phyloP scores from a whole-genome alignment of 345 rosid species.

The Psidium friedrichsthalianum region DNA sequence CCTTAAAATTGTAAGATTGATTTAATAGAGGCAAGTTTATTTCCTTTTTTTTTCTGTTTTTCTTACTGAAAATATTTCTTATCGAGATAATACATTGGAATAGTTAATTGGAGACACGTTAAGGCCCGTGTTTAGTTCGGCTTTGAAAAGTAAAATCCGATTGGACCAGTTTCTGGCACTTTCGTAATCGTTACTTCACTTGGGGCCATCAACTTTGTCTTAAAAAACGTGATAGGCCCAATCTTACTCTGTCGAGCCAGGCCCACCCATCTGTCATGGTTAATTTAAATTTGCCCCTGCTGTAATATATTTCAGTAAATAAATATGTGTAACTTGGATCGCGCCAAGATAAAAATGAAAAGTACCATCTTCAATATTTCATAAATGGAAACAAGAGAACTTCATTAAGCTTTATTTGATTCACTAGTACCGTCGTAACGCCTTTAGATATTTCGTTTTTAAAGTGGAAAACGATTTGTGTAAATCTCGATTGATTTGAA shows the following conservation, averaged over 20 bases:
- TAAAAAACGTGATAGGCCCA: background rate
- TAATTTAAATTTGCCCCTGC: background rate
- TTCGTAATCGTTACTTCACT: background rate
- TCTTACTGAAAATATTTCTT: background rate
- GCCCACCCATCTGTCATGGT: background rate
- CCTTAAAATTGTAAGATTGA: background rate
- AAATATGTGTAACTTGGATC: background rate
- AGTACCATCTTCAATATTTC: background rate
- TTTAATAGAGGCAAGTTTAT: background rate
- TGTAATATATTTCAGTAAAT: background rate
- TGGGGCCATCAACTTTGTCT: background rate
- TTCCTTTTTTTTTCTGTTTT: background rate
- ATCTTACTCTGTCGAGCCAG: background rate
- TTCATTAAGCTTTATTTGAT: background rate
- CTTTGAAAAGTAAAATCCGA: background rate
- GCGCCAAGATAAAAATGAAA: background rate
- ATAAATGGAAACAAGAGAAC: background rate
- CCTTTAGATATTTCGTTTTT: background rate
- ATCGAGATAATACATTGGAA: background rate
- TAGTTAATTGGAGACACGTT: background rate
- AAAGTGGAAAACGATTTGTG: background rate
- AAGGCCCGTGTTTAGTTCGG: background rate
- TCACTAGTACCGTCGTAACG: background rate
- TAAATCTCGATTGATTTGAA: background rate
- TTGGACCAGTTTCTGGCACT: background rate